These are phyloP conservation scores for Cytospora paraplurivora DNA, from an alignment of 2,329 filamentous ascomycete genomes.

Conservation along the genomic window DNA sequence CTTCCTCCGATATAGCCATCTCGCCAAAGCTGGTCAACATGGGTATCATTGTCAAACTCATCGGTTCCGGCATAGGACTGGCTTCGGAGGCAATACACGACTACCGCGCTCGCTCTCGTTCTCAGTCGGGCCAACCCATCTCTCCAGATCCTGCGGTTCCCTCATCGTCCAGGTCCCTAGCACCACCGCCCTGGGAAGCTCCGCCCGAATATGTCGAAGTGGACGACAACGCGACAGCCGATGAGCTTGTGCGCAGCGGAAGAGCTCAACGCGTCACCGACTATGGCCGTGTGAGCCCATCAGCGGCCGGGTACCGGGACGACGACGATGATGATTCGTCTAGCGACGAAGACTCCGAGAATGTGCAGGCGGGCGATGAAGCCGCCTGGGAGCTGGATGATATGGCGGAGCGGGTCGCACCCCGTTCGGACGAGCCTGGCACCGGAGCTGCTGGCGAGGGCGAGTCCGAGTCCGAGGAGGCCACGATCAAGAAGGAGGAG, in stretches of 20 bases:
- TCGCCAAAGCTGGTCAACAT: slow-evolving; percentile 1
- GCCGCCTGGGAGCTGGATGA: slow-evolving; percentile 35
- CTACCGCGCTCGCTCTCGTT: slow-evolving; percentile 27
- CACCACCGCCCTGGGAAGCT: not conserved
- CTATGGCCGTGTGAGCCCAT: not conserved
- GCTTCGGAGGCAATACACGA: slow-evolving; percentile 32
- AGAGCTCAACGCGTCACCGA: slow-evolving; percentile 13
- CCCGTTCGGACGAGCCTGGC: slow-evolving; percentile 26
- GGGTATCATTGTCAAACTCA: slow-evolving; percentile 20
- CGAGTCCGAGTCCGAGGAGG: slow-evolving; percentile 25
- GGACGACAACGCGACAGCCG: slow-evolving; percentile 20
- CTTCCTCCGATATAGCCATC: not conserved
- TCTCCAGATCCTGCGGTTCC: not conserved
- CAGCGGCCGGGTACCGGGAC: slow-evolving; percentile 10
- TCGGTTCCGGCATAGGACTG: slow-evolving; percentile 30
- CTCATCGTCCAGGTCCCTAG: slow-evolving; percentile 8
- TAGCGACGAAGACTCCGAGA: slow-evolving; percentile 15
- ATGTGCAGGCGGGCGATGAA: slow-evolving; percentile 27
- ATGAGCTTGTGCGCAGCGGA: slow-evolving; percentile 14
- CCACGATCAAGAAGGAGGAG: slow-evolving; percentile 30
- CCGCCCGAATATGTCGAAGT: slow-evolving; percentile 27
- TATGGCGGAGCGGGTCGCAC: slow-evolving; percentile 30
- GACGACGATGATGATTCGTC: slow-evolving; percentile 20
- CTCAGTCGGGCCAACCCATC: slow-evolving; percentile 14
- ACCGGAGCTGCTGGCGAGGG: not conserved